Evolutionary conservation across 2,329 filamentous ascomycete species (phyloP).

Genomic region (Diaporthe destruens): DNA sequence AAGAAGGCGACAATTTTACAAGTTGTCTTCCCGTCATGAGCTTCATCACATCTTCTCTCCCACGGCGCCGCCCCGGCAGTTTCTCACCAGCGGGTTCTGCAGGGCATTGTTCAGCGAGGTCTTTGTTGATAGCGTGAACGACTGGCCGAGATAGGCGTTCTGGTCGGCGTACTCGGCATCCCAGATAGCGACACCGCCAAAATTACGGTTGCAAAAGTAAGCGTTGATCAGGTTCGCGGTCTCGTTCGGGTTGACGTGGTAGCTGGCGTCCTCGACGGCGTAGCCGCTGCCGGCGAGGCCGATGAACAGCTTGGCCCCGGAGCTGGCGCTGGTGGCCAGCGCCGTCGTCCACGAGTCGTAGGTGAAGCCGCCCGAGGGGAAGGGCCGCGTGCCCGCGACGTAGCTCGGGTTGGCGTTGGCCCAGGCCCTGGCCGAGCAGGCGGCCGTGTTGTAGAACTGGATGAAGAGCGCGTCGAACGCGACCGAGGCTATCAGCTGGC

Average conservation of each 20-base stretch:
- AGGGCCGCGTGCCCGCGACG: conserved; percentile 44
- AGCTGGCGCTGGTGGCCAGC: conserved; percentile 52
- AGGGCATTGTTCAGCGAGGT: background rate
- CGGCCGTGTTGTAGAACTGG: conserved; percentile 63
- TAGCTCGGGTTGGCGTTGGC: conserved; percentile 50
- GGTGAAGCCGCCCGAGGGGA: conserved; percentile 53
- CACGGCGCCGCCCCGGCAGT: background rate
- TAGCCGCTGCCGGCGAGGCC: conserved; percentile 54
- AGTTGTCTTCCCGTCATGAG: background rate
- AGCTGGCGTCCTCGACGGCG: conserved; percentile 47
- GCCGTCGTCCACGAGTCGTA: conserved; percentile 57
- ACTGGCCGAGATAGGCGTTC: conserved; percentile 6
- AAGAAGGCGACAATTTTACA: background rate
- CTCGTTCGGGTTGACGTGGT: conserved; percentile 52
- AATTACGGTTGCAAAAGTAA: conserved; percentile 53
- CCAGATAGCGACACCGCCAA: conserved; percentile 62
- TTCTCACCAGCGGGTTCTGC: background rate
- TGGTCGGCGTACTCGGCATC: conserved; percentile 51
- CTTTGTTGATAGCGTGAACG: conserved; percentile 16
- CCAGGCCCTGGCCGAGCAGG: conserved; percentile 50
- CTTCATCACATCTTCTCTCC: background rate
- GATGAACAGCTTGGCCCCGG: conserved; percentile 59
- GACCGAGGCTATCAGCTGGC: conserved; percentile 43
- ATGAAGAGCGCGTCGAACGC: conserved; percentile 61
- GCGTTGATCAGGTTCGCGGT: conserved; percentile 56